Conservation (phyloP, 106 monocot species). For the Narthecium ossifragum region DNA sequence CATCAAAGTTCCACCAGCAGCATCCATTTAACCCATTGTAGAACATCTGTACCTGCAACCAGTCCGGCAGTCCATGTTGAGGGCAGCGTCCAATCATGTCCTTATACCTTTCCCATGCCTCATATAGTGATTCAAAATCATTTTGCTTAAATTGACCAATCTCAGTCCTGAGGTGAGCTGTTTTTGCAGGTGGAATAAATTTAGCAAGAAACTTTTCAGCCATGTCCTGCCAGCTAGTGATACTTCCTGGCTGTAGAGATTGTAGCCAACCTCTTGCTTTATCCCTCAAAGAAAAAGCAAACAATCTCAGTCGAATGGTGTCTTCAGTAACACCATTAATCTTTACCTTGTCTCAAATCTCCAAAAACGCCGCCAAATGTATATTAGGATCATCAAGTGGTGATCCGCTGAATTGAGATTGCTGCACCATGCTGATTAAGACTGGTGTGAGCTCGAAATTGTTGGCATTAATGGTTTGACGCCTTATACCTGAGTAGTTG, state of each 20-base stretch:
- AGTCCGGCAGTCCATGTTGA: background rate
- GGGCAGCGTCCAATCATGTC: conserved; percentile 2
- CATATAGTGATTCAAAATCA: conserved; percentile 3
- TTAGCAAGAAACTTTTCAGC: conserved; percentile 4
- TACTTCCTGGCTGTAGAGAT: background rate
- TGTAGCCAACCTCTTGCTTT: conserved; percentile 1
- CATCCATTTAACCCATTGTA: conserved; percentile 2
- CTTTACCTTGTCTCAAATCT: conserved; percentile 6
- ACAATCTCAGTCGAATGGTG: background rate
- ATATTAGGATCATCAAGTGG: background rate
- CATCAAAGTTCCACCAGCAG: conserved; percentile 5
- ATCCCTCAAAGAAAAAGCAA: conserved; percentile 3
- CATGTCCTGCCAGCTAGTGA: background rate
- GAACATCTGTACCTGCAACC: conserved; percentile 1
- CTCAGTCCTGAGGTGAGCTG: background rate
- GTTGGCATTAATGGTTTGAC: background rate
- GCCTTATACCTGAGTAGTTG: background rate
- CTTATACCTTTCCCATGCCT: conserved; percentile 6
- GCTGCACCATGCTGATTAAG: background rate
- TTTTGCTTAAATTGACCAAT: background rate
- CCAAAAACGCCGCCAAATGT: background rate
- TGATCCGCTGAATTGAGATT: background rate
- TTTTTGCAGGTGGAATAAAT: conserved; percentile 5
- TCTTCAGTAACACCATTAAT: background rate
- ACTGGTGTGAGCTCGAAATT: conserved; percentile 3